These are phyloP conservation scores for Blastocystis sp. DNA, from an alignment of 352 stramenopile genomes.

Conservation along the genomic window DNA sequence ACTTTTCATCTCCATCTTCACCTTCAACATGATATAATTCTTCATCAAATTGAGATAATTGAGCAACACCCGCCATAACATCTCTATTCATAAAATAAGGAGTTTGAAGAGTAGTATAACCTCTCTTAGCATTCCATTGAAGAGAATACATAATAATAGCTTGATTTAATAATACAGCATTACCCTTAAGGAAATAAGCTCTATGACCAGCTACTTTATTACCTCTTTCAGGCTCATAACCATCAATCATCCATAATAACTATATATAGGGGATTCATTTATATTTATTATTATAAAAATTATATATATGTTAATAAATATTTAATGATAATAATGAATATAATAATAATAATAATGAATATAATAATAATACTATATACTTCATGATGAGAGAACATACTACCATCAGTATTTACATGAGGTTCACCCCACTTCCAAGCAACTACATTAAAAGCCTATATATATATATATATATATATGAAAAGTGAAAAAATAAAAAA, in stretches of 20 bases:
- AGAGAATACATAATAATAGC: slow-evolving; percentile 94
- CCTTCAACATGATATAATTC: slow-evolving; percentile 93
- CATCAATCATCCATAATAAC: slow-evolving; percentile 87
- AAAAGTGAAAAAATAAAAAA: no score
- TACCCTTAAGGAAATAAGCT: slow-evolving; percentile 94
- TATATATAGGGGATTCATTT: slow-evolving; percentile 63
- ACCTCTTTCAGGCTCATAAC: slow-evolving; percentile 87
- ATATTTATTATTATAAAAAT: no score
- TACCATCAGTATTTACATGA: slow-evolving; percentile 29
- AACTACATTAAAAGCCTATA: slow-evolving; percentile 44
- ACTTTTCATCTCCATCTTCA: slow-evolving; percentile 66
- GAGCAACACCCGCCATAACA: slow-evolving; percentile 82
- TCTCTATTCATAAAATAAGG: slow-evolving; percentile 99
- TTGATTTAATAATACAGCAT: slow-evolving; percentile 90
- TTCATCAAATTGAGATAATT: slow-evolving; percentile 98
- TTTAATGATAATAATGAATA: no score
- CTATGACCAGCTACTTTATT: slow-evolving; percentile 81
- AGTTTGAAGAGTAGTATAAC: slow-evolving; percentile 92
- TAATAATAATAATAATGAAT: no score
- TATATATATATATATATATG: no score
- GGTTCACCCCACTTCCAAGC: slow-evolving; percentile 32
- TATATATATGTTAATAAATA: slow-evolving; percentile 65
- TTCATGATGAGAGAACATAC: slow-evolving; percentile 40
- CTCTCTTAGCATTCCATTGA: slow-evolving; percentile 72
- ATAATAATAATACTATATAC: no score